Conservation (phyloP, 2,329 filamentous ascomycete genomes). For the Fusarium solani-melongenae region DNA sequence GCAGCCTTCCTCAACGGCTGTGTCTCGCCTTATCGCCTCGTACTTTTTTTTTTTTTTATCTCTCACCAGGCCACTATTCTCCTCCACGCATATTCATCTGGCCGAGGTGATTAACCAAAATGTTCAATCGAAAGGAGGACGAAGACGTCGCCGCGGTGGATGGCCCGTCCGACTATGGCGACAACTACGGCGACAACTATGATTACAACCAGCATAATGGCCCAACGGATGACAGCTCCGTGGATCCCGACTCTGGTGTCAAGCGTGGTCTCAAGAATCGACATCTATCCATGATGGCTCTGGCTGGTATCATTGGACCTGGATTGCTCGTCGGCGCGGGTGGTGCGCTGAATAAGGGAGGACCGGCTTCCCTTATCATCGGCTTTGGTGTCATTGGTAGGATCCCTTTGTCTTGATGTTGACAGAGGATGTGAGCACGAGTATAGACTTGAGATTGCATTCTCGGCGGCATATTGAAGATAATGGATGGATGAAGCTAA, state of each 20-base stretch:
- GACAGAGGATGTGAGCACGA: background rate
- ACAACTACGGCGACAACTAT: constrained; percentile 20
- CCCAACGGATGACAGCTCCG: constrained; percentile 51
- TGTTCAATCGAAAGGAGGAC: constrained; percentile 36
- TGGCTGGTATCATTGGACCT: constrained; percentile 73
- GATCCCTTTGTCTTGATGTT: background rate
- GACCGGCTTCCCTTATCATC: constrained; percentile 77
- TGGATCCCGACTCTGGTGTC: constrained; percentile 73
- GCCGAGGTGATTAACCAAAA: constrained; percentile 18
- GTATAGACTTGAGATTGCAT: background rate
- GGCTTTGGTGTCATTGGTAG: constrained; percentile 75
- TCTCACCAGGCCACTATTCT: background rate
- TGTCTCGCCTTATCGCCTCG: background rate
- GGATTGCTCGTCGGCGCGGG: constrained; percentile 79
- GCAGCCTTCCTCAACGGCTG: background rate
- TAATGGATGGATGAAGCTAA: constrained; percentile 23
- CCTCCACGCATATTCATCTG: background rate
- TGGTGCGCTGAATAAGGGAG: constrained; percentile 74
- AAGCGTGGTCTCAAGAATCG: constrained; percentile 76
- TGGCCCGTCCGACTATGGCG: constrained; percentile 24
- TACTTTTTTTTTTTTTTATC: background rate
- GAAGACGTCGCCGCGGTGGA: constrained; percentile 30
- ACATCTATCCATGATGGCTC: constrained; percentile 74
- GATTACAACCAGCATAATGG: constrained; percentile 29
- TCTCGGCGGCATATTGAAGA: background rate